phyloP scores from a whole-genome alignment of 2,329 filamentous ascomycete species.

The Metarhizium humberi region DNA sequence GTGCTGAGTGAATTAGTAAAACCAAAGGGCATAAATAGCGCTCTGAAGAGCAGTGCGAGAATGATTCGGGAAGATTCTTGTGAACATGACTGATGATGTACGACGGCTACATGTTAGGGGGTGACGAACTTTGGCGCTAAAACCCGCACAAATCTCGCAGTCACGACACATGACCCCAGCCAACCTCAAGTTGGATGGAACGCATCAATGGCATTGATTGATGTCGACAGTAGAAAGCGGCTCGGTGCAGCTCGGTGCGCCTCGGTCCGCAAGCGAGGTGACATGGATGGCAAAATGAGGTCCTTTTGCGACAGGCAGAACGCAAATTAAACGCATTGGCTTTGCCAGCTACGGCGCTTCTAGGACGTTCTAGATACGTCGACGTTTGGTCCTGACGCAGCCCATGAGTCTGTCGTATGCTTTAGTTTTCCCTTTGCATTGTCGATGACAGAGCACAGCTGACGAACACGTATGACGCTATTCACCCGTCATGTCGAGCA shows the following conservation, averaged over 20 bases:
- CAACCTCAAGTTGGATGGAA: not conserved
- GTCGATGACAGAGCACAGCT: too few species aligned
- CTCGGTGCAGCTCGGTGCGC: not conserved
- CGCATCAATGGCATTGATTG: too few species aligned
- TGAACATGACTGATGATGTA: not conserved
- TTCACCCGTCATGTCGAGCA: too few species aligned
- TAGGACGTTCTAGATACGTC: not conserved
- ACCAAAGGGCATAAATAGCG: not conserved
- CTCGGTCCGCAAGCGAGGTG: not conserved
- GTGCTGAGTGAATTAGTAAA: not conserved
- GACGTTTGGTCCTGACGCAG: not conserved
- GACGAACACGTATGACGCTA: too few species aligned
- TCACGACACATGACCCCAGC: not conserved
- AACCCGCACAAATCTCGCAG: slow-evolving; percentile 26
- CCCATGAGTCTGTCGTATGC: too few species aligned
- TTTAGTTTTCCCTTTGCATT: too few species aligned
- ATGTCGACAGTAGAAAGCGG: not conserved
- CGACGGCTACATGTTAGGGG: not conserved
- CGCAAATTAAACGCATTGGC: not conserved
- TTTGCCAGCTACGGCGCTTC: not conserved
- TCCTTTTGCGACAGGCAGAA: not conserved
- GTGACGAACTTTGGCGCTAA: slow-evolving; percentile 12
- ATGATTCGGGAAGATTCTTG: not conserved
- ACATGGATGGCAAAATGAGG: not conserved
- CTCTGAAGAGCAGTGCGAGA: not conserved